Conservation (phyloP, 2,329 filamentous ascomycete genomes). For the Pochonia chlamydosporia region DNA sequence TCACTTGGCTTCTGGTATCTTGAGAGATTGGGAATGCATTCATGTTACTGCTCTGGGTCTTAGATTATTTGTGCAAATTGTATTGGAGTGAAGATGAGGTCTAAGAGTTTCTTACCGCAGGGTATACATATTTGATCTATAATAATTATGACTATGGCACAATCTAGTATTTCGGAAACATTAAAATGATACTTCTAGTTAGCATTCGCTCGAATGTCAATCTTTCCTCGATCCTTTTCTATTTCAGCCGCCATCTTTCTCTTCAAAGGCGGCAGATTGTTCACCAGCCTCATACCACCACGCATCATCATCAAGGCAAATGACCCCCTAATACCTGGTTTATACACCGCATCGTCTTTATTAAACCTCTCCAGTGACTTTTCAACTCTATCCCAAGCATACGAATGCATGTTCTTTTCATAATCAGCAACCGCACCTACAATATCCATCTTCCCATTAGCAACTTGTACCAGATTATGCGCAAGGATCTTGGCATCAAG, state of each 20-base stretch:
- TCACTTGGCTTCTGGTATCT: background rate
- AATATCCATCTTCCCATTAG: background rate
- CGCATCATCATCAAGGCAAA: slow-evolving; percentile 9
- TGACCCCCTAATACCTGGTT: slow-evolving; percentile 4
- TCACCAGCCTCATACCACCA: slow-evolving; percentile 8
- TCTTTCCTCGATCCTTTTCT: background rate
- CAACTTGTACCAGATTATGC: slow-evolving; percentile 2
- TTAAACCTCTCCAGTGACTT: slow-evolving; percentile 12
- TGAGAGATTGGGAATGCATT: background rate
- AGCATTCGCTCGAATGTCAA: background rate
- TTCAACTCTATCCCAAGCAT: slow-evolving; percentile 11
- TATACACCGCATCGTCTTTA: slow-evolving; percentile 9
- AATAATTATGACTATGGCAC: too few species aligned
- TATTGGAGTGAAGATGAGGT: too few species aligned
- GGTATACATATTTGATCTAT: too few species aligned
- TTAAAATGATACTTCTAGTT: too few species aligned
- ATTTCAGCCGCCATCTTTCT: slow-evolving; percentile 1
- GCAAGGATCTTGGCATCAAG: slow-evolving; percentile 12
- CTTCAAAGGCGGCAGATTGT: slow-evolving; percentile 8
- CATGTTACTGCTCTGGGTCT: too few species aligned
- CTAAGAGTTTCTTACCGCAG: too few species aligned
- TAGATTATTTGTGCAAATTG: too few species aligned
- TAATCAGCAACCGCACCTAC: slow-evolving; percentile 5
- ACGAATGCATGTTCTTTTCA: slow-evolving; percentile 10
- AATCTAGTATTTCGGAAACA: too few species aligned